Base-by-base conservation (phyloP, 202 grass and related monocot genomes). In the Setaria italica region DNA sequence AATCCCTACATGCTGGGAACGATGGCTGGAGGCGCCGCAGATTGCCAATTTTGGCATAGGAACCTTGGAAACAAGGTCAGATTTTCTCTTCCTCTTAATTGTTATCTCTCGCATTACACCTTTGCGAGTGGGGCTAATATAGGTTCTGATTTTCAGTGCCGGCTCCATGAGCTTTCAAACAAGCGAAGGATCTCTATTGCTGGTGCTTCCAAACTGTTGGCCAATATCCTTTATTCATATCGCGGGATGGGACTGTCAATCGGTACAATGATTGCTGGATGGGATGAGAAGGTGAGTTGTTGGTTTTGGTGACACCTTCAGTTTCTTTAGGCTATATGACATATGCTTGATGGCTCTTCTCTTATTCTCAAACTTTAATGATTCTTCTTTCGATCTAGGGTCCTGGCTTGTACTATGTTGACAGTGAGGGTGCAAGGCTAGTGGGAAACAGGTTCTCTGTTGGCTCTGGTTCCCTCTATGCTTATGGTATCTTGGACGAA, bases 231-330 rank as follows among this genome's bases (percentile, higher is more conserved):
- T 19, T 99, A 92, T 65, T 96, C 93, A 2, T 99, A 99, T 42
- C 91, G 93, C 16, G 91, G 93, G 35, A 99, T 96, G 97, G 97
- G 97, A 17, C 88, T 96, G 7, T 99, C 93, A 3, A 91, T 96
- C 19, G 97, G 93, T 80, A 99, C 97, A 79, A 99, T 99, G 93
- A 99, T 96, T 88, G 97, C 92, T 85, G 93, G 97, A 85, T 99
- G 92, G 92, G 93, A 99, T 75, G 93, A 99, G 79, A 99, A 87
- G 87, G 96, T 99, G 87, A 48, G 50, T 74, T 0, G n/a, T 64
- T 77, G 15, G 3, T 59, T 77, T 49, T 7, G 35, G 72, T 84
- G 41, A 46, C 3, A 21, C 43, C 50, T 66, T 80, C 33, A 62
- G 58, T 69, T 45, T 35, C 0, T 49, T 58, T 67, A 76, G 25